Base-by-base conservation (phyloP, 1,284 basidiomycete genomes). In the Tylopilus orsonianus region DNA sequence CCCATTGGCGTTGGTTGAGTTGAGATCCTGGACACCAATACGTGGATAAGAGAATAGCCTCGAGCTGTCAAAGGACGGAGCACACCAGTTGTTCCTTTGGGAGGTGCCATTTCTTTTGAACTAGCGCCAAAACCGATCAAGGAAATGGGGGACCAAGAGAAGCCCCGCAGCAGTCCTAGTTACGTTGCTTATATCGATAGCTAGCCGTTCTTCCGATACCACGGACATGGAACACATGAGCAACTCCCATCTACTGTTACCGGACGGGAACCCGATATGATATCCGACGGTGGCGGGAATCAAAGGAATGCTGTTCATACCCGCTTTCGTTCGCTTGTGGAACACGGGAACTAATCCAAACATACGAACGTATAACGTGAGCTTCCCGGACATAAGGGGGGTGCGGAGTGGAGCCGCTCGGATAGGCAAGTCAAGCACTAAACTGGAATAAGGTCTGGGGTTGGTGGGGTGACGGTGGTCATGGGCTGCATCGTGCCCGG, bases 1-100 rank as follows among this genome's bases (percentile, higher is more conserved):
- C 63, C 78, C 79, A 81, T 57, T 73, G 66, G 33, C 65, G 67
- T 50, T 66, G 68, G 19, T 68, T 66, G 37, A 83, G 70, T 50
- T 82, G 71, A 44, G 73, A 60, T 46, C 74, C 79, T 81, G 46
- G 22, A 32, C 8, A 33, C 7, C 6, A 39, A 27, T 24, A 29
- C 8, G 13, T 13, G 14, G 5, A 26, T 45, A 12, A 30, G 18
- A 35, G 13, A 27, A 39, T 5, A 19, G 24, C 5, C n/a, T 16
- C 5, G 14, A 34, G 16, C 19, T 3, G 10, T 40, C n/a, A 23
- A 48, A 47, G n/a, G 40, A 38, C 4, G 40, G 27, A 14, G 57
- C 68, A 38, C 7, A 74, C 72, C 71, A 23, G 72, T 74, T 22
- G 69, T 68, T 58, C 70, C 69, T 33, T 50, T 23, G 24, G 63